Evolutionary conservation across 75 land plant genomes (phyloP), one percentile per base, ranked within the genome.

Genomic region (Chamaecyparis obtusa): DNA sequence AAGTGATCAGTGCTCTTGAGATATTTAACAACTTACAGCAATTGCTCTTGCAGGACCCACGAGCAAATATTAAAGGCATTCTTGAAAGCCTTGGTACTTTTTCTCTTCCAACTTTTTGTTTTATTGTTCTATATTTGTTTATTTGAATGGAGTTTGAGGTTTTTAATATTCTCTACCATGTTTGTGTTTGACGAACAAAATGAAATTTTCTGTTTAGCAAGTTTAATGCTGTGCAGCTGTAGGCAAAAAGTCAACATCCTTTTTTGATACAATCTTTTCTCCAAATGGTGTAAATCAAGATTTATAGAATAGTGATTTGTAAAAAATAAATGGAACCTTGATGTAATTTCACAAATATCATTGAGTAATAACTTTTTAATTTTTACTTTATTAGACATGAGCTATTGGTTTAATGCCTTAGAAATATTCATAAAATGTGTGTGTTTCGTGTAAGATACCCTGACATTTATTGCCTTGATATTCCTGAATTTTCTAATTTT

Each of bases 21-120:
- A 44, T 41, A 82, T 43, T 57, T 86, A 51, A 51, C 15, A 51
- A 51, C 54, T 51, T 51, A 36, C 17, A 57, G n/a, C 30, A 43
- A 71, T 30, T 60, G 35, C 30, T 57, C n/a, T 60, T 86, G 10
- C 76, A 93, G 94, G 90, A 88, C 57, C 74, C n/a, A 54, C 36
- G 41, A 54, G n/a, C 39, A 60, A 89, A 93, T 86, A 87, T 87
- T 79, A 93, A 86, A 37, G 79, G 82, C 76, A 43, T 93, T 55
- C 83, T 91, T 64, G 84, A 90, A 17, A 87, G 78, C 44, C 48
- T 93, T 84, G 92, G 94, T 93, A 77, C 86, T 89, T 88, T n/a
- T 84, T 5, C 49, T 16, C 36, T 15, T 11, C 36, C 72, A 74
- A 41, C 21, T 69, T 21, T 51, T 67, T 5, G 74, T 24, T 54